These are phyloP conservation scores for Aspergillus biplanus DNA, from an alignment of 495 filamentous ascomycete species.

Conservation along the genomic window DNA sequence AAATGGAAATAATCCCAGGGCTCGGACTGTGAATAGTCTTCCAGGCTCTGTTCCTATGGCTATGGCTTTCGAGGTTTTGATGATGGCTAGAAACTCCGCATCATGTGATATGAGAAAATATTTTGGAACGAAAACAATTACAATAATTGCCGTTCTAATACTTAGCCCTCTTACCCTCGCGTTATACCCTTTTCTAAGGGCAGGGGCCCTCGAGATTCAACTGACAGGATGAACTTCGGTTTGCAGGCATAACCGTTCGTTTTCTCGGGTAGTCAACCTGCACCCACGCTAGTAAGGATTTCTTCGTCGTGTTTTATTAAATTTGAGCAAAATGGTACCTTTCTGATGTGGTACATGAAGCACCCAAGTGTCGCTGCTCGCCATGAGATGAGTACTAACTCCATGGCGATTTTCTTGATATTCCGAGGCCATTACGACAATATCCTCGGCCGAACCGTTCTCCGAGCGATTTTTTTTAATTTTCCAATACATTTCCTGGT, in stretches of 20 bases:
- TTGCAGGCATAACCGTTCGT: background rate
- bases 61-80: background rate
- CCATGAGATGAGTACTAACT: background rate
- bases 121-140: background rate
- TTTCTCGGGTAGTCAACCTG: background rate
- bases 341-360: no score
- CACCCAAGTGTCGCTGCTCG: background rate
- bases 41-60: background rate
- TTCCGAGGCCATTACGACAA: background rate
- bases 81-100: background rate
- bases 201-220: background rate
- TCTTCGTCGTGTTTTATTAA: background rate
- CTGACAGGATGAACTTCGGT: background rate
- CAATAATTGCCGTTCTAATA: no score
- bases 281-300: background rate
- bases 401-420: background rate
- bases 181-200: background rate
- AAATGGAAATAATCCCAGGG: no score
- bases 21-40: background rate
- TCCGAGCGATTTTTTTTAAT: background rate
- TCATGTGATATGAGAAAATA: background rate
- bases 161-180: background rate
- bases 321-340: background rate
- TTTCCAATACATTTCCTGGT: background rate
- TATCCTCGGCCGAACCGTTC: background rate